These are phyloP conservation scores for Diaporthe eres DNA, from an alignment of 2,329 filamentous ascomycete genomes.

Conservation along the genomic window DNA sequence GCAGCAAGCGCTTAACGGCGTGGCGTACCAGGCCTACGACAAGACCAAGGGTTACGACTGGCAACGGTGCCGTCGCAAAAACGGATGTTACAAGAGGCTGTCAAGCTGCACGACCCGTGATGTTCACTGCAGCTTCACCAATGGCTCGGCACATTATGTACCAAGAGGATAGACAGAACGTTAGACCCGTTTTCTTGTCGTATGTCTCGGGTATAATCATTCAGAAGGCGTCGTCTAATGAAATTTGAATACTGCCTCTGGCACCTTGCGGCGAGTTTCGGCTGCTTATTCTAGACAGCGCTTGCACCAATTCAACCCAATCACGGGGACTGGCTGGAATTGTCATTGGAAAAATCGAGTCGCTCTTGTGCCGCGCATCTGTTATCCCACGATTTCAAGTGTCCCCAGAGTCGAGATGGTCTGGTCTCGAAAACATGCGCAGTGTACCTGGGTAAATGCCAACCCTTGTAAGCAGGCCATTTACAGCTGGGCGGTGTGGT, in stretches of 20 bases:
- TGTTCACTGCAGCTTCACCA: not conserved
- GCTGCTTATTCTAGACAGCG: not conserved
- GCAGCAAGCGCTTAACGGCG: not conserved
- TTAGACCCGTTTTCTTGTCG: not conserved
- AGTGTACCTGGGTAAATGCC: not conserved
- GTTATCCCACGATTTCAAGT: too few relatives aligned
- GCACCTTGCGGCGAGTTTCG: not conserved
- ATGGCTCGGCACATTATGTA: not conserved
- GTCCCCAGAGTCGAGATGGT: not conserved
- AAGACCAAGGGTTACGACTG: not conserved
- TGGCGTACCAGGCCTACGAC: not conserved
- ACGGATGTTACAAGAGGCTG: not conserved
- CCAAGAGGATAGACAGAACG: not conserved
- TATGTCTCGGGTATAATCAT: too few relatives aligned
- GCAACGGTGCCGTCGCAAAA: not conserved
- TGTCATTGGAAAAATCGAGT: not conserved
- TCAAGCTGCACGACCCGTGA: not conserved
- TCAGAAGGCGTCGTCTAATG: not conserved
- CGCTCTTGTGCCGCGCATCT: not conserved
- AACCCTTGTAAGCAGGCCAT: not conserved
- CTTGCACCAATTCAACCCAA: not conserved
- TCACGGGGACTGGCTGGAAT: not conserved
- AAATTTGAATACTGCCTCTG: not conserved
- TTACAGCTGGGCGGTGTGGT: constrained; percentile 33
- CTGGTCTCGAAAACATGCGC: not conserved